These are phyloP conservation scores for Cudoniella acicularis DNA, from an alignment of 495 filamentous ascomycete genomes.

Conservation along the genomic window DNA sequence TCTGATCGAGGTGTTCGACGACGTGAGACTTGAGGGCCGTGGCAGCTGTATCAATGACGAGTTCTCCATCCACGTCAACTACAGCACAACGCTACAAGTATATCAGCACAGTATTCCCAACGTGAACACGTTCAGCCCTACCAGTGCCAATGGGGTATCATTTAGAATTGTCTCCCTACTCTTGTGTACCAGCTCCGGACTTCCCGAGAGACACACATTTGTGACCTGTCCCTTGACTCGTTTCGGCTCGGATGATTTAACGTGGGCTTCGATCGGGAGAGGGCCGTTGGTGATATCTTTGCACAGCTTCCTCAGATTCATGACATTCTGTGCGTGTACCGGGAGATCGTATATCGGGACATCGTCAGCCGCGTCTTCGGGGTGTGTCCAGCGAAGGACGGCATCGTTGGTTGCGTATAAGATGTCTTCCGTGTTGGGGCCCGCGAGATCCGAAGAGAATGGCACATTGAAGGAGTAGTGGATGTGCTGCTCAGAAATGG, in stretches of 20 bases:
- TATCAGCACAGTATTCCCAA: slow-evolving; percentile 11
- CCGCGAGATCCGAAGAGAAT: slow-evolving; percentile 84
- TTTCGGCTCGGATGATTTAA: slow-evolving; percentile 80
- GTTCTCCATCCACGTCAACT: slow-evolving; percentile 84
- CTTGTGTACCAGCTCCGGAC: slow-evolving; percentile 77
- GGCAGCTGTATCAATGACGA: slow-evolving; percentile 77
- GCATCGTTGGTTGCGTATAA: slow-evolving; percentile 82
- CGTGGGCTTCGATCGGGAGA: slow-evolving; percentile 71
- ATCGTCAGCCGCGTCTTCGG: slow-evolving; percentile 78
- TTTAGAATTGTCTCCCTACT: slow-evolving; percentile 82
- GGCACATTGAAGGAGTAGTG: slow-evolving; percentile 88
- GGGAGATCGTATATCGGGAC: slow-evolving; percentile 81
- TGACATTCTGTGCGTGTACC: slow-evolving; percentile 80
- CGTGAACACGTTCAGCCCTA: slow-evolving; percentile 39
- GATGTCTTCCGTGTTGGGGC: slow-evolving; percentile 88
- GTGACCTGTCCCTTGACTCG: slow-evolving; percentile 74
- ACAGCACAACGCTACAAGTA: slow-evolving; percentile 73
- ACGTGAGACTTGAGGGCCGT: slow-evolving; percentile 58
- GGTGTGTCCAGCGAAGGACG: slow-evolving; percentile 84
- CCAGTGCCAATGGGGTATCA: slow-evolving; percentile 81
- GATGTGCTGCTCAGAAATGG: slow-evolving; percentile 64
- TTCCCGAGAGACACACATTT: slow-evolving; percentile 84
- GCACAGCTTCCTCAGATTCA: slow-evolving; percentile 71
- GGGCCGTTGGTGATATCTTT: slow-evolving; percentile 66
- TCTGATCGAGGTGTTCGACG: slow-evolving; percentile 76